Base-by-base conservation (phyloP, 169 alveolate genomes). In the Eimeria praecox region DNA sequence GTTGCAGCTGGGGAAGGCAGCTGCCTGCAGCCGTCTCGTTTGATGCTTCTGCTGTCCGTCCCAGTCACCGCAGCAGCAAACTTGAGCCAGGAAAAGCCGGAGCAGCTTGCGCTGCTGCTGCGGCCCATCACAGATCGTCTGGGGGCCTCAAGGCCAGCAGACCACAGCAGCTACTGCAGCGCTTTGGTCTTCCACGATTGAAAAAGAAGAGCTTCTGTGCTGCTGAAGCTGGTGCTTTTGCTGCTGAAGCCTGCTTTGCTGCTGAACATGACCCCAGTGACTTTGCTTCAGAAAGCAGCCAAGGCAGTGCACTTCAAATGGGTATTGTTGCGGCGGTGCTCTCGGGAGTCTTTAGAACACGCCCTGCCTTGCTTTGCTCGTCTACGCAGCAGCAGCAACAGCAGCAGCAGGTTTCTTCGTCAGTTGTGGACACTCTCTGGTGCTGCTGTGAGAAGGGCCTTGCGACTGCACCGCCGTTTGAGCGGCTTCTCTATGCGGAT, bases 381-480 rank as follows among this genome's bases (percentile, higher is more conserved):
- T 80, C 42, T 12, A 10, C 46, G 73, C 73, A 82, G 69, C n/a
- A 82, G 73, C 89, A 78, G 89, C 92, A 27, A 16, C 92, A 59
- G 56, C 92, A 59, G 80, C 59, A 86, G 92, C 80, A 33, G 80
- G 40, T 86, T 1, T 33, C 92, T 5, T 69, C 46, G 46, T 44
- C 77, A 18, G 92, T 35, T 5, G 92, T 86, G 3, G 92, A 86
- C 92, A 38, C 80, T 59, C 59, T 86, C 40, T 86, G 92, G 92
- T 86, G 92, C 42, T 86, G 92, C 92, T 86, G 92, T 80, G 92
- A 86, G 78, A 86, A 86, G 78, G 92, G 82, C 64, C 69, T 86
- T 6, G 80, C 92, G 12, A 44, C 80, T 56, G 92, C 92, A 27
- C 30, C 92, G 10, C 80, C 92, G 1, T 46, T 86, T 12, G 92